Conservation (phyloP, 2,329 filamentous ascomycete genomes). For the Neoascochyta sp. region DNA sequence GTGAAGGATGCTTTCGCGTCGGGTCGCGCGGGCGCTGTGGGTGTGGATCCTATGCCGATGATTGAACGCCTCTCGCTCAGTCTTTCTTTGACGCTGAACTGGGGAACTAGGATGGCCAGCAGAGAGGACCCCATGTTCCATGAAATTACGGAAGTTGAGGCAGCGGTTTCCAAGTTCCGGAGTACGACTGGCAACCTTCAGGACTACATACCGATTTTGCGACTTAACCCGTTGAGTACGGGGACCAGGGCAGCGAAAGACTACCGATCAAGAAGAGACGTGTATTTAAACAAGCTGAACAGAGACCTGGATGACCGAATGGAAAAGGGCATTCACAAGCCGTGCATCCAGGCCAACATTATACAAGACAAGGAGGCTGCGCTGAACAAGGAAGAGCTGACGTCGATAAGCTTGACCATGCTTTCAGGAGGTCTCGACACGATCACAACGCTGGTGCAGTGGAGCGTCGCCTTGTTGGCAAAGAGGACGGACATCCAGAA, state of each 20-base stretch:
- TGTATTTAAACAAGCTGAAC: constrained; percentile 58
- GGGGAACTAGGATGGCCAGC: constrained; percentile 59
- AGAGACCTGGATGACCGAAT: constrained; percentile 58
- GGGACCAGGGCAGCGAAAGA: constrained; percentile 58
- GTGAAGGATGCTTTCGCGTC: constrained; percentile 58
- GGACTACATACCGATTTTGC: constrained; percentile 58
- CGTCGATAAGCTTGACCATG: constrained; percentile 65
- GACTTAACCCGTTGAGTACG: constrained; percentile 59
- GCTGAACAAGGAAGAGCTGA: constrained; percentile 60
- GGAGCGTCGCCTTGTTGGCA: constrained; percentile 60
- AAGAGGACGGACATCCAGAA: constrained; percentile 60
- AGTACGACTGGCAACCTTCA: constrained; percentile 60
- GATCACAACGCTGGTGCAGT: constrained; percentile 62
- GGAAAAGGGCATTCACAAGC: constrained; percentile 57
- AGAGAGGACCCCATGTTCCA: constrained; percentile 59
- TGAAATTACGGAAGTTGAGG: constrained; percentile 62
- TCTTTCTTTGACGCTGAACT: constrained; percentile 63
- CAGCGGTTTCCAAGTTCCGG: constrained; percentile 57
- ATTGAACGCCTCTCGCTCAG: constrained; percentile 62
- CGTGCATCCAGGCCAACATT: constrained; percentile 65
- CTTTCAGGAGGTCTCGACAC: constrained; percentile 65
- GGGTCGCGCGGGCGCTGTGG: constrained; percentile 51
- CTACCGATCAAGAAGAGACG: constrained; percentile 58
- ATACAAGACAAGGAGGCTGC: constrained; percentile 62
- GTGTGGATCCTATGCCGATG: constrained; percentile 64